Base-by-base conservation (phyloP, 2,329 filamentous ascomycete genomes). In the Ciborinia camelliae region DNA sequence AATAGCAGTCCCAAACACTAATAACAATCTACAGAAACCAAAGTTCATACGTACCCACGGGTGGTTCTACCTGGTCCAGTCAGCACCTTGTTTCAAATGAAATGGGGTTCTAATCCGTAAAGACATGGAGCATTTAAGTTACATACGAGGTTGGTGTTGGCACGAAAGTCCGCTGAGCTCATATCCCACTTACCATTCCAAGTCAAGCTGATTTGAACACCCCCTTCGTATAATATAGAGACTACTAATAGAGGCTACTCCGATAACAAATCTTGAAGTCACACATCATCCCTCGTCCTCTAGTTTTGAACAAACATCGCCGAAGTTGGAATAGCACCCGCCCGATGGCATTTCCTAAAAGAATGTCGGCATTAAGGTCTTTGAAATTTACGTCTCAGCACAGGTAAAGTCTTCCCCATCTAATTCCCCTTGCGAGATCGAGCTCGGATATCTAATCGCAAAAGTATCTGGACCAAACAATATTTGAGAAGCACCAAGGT, bases 341-440 rank as follows among this genome's bases (percentile, higher is more conserved):
- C 20, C 20, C 20, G 6, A 41, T 41, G 39, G 39, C 39, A 15
- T 88, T 90, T 79, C 90, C 91, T 69, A 87, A 92, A 87, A 92
- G 79, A 94, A 93, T 81, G 89, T 95, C 79, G 91, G 91, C 84
- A 92, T 95, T 77, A 94, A 94, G 83, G 91, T 90, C 88, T 91
- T 95, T 79, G 91, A 94, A 78, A 86, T 95, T 76, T 95, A 95
- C 79, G 90, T 92, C 76, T 91, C 91, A 70, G 90, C 84, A 78
- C 91, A 93, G 86, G 91, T 93, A 80, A 70, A 87, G 14, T 2
- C n/a, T n/a, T n/a, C n/a, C n/a, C n/a, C 26, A 18, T 12, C 30
- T 20, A 14, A 9, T 1, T 12, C 28, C 23, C 37, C n/a, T 23
- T 2, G 9, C 5, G 8, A 28, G 28, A 41, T 6, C n/a, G 10